Conservation (phyloP, 176 grass and related monocot genomes). For the Rhynchospora breviuscula region DNA sequence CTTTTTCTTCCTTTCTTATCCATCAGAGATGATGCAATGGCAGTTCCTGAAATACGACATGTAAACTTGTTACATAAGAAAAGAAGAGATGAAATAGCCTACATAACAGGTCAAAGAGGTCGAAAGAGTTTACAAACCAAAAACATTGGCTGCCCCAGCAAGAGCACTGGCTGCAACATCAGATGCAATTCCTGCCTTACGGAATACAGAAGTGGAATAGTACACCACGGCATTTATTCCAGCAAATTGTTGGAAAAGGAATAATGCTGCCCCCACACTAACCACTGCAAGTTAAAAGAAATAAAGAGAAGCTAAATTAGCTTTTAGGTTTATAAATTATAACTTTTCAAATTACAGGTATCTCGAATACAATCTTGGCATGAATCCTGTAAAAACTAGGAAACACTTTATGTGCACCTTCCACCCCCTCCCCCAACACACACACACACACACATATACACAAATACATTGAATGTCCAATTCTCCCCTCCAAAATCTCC, state of each 20-base stretch:
- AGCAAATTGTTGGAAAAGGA: conserved; percentile 95
- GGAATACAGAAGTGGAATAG: conserved; percentile 97
- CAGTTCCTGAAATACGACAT: conserved; percentile 49
- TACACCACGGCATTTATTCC: conserved; percentile 99
- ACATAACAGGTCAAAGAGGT: neutral
- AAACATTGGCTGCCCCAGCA: conserved; percentile 96
- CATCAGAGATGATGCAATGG: conserved; percentile 96
- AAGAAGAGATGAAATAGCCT: neutral
- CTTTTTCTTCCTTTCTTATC: conserved; percentile 95
- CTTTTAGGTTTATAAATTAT: neutral
- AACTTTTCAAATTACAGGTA: conserved; percentile 8
- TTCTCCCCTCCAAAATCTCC: too few relatives aligned
- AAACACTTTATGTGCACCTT: too few relatives aligned
- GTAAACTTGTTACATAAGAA: conserved; percentile 19
- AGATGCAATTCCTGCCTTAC: conserved; percentile 86
- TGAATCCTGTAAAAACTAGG: too few relatives aligned
- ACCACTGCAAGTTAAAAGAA: conserved; percentile 53
- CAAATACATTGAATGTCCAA: too few relatives aligned
- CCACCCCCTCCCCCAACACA: neutral
- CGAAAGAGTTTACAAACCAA: conserved; percentile 48
- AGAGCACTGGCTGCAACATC: conserved; percentile 99
- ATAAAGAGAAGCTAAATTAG: neutral
- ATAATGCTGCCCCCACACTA: conserved; percentile 83
- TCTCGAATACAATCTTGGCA: neutral
- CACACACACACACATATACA: too few relatives aligned